Evolutionary conservation across 192 early-diverging fungal genomes (phyloP).

Genomic region (Backusella tarrabulga): DNA sequence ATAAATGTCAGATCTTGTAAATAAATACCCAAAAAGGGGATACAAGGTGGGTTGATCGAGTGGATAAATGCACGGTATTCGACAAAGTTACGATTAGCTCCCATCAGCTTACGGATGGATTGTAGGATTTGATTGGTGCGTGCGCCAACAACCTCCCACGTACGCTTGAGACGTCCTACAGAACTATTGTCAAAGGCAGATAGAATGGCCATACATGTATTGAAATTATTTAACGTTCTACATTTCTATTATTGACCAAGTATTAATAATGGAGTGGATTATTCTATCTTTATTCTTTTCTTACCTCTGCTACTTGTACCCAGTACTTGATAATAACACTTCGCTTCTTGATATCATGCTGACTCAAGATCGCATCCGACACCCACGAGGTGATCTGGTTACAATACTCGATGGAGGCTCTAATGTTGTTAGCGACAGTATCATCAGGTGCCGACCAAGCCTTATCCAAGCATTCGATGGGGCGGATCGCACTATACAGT

Average conservation of each 20-base stretch:
- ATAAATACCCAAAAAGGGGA: slow-evolving; percentile 85
- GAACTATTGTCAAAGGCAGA: slow-evolving; percentile 86
- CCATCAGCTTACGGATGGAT: slow-evolving; percentile 72
- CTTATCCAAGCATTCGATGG: slow-evolving; percentile 86
- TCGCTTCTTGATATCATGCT: slow-evolving; percentile 79
- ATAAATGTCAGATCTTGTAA: slow-evolving; percentile 90
- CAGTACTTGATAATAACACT: slow-evolving; percentile 76
- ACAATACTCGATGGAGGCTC: slow-evolving; percentile 80
- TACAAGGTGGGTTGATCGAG: slow-evolving; percentile 74
- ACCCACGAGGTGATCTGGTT: slow-evolving; percentile 89
- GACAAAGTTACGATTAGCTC: slow-evolving; percentile 76
- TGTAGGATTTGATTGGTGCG: slow-evolving; percentile 59
- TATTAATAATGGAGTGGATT: neutral
- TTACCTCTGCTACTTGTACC: slow-evolving; percentile 74
- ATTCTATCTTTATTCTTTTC: neutral
- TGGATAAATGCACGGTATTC: slow-evolving; percentile 82
- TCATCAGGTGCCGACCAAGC: slow-evolving; percentile 75
- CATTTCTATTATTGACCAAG: slow-evolving; percentile 46
- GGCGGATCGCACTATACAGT: slow-evolving; percentile 77
- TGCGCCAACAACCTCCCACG: slow-evolving; percentile 71
- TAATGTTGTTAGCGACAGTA: slow-evolving; percentile 75
- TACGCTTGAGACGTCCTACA: slow-evolving; percentile 84
- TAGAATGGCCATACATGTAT: slow-evolving; percentile 84
- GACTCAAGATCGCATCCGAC: slow-evolving; percentile 74
- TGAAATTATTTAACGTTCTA: slow-evolving; percentile 87